Percentiles rank a stretch among this genome's conserved stretches.
Evolutionary conservation across 2,329 filamentous ascomycete genomes (phyloP).

Genomic region (Arthrobotrys sinensis): DNA sequence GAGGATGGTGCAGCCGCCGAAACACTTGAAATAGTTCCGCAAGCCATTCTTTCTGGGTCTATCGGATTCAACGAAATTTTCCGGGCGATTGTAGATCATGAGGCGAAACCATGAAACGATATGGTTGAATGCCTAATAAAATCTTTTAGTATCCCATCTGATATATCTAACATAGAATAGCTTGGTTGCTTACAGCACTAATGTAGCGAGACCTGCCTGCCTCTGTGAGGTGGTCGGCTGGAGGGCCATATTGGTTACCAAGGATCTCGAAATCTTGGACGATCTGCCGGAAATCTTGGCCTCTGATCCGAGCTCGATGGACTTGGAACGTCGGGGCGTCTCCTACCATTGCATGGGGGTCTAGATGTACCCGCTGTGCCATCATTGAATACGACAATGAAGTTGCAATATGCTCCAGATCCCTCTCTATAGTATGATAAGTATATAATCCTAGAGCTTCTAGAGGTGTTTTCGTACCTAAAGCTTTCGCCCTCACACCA

Average conservation of each 20-base stretch:
- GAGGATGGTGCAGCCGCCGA: slow-evolving; percentile 59
- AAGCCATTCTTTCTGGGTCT: slow-evolving; percentile 43
- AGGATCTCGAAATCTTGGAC: slow-evolving; percentile 56
- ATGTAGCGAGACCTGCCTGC: slow-evolving; percentile 51
- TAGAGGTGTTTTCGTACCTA: slow-evolving; percentile 22
- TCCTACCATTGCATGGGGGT: slow-evolving; percentile 57
- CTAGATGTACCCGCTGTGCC: slow-evolving; percentile 56
- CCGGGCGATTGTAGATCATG: slow-evolving; percentile 58
- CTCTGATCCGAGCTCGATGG: slow-evolving; percentile 45
- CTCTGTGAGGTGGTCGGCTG: slow-evolving; percentile 50
- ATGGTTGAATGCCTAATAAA: slow-evolving; percentile 47
- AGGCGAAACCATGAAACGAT: slow-evolving; percentile 55
- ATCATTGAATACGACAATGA: slow-evolving; percentile 56
- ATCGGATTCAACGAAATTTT: slow-evolving; percentile 44
- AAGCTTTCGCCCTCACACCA: slow-evolving; percentile 47
- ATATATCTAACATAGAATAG: background rate
- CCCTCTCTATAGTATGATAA: slow-evolving; percentile 33
- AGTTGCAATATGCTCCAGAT: slow-evolving; percentile 54
- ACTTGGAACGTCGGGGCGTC: slow-evolving; percentile 57
- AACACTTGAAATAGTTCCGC: slow-evolving; percentile 59
- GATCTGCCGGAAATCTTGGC: slow-evolving; percentile 41
- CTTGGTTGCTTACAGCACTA: slow-evolving; percentile 31
- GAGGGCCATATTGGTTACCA: slow-evolving; percentile 55
- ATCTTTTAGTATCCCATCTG: background rate
- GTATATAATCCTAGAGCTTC: background rate